These are phyloP conservation scores for Calonectria hongkongensis DNA, from an alignment of 2,329 filamentous ascomycete species.

Conservation along the genomic window DNA sequence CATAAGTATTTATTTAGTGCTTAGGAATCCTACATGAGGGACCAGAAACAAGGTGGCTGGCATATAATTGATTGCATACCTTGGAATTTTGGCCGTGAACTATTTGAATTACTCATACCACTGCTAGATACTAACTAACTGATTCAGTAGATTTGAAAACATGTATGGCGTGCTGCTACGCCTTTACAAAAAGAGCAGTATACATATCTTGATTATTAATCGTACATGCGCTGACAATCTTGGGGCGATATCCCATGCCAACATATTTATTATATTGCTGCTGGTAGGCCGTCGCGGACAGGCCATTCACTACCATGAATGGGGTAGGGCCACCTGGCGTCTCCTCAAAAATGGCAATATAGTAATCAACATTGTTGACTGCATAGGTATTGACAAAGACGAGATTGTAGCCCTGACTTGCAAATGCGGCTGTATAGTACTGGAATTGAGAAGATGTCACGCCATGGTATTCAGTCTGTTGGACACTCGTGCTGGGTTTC, in stretches of 20 bases:
- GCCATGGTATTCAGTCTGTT: slow-evolving; percentile 12
- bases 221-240: slow-evolving; percentile 16
- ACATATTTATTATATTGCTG: slow-evolving; percentile 6
- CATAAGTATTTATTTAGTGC: no score
- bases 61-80: no score
- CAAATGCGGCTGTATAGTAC: not conserved
- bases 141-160: no score
- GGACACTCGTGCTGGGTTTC: slow-evolving; percentile 3
- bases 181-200: slow-evolving; percentile 21
- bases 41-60: no score
- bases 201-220: slow-evolving; percentile 4
- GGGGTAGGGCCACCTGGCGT: not conserved
- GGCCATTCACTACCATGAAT: not conserved
- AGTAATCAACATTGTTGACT: slow-evolving; percentile 32
- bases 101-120: no score
- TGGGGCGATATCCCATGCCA: slow-evolving; percentile 15
- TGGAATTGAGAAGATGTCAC: slow-evolving; percentile 20
- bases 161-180: not conserved
- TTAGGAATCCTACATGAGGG: no score
- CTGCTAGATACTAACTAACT: no score
- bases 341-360: slow-evolving; percentile 25
- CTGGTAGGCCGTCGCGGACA: slow-evolving; percentile 19
- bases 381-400: slow-evolving; percentile 15
- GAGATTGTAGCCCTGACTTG: not conserved
- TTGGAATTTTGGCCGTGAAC: no score